These are phyloP conservation scores for Magnusiomyces starmeri DNA, from an alignment of 1,139 yeast genomes.

Conservation along the genomic window DNA sequence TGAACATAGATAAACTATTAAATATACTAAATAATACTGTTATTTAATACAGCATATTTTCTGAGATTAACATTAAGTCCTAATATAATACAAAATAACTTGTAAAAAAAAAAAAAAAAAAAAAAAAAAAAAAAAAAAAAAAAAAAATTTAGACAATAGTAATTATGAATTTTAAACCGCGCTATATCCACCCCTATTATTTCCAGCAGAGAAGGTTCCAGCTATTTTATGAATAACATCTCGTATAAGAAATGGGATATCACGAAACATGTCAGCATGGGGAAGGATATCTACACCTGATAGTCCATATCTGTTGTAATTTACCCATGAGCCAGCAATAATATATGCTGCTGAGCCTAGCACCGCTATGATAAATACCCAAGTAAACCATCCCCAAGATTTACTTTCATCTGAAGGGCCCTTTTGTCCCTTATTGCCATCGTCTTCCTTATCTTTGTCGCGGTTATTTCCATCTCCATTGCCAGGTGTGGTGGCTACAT, in stretches of 20 bases:
- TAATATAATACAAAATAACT: too few species aligned
- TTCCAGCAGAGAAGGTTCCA: conserved; percentile 70
- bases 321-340: conserved; percentile 76
- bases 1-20: conserved; percentile 11
- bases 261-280: conserved; percentile 50
- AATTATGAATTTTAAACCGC: conserved; percentile 70
- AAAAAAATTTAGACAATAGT: conserved; percentile 72
- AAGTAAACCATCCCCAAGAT: conserved; percentile 33
- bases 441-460: conserved; percentile 24
- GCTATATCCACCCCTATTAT: conserved; percentile 77
- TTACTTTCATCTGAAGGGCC: conserved; percentile 9
- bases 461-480: conserved; percentile 12
- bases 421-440: conserved; percentile 18
- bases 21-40: not conserved
- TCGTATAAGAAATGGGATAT: conserved; percentile 74
- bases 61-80: too few species aligned
- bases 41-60: too few species aligned
- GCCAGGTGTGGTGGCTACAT: conserved; percentile 6
- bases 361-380: conserved; percentile 45
- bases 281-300: conserved; percentile 39
- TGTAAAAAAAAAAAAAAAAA: conserved; percentile 54
- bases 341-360: conserved; percentile 65
- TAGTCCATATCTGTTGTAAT: conserved; percentile 34
- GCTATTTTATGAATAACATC: conserved; percentile 63
- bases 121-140: conserved; percentile 65